Conservation (phyloP, 2,329 filamentous ascomycete genomes). For the Talaromyces sp. region DNA sequence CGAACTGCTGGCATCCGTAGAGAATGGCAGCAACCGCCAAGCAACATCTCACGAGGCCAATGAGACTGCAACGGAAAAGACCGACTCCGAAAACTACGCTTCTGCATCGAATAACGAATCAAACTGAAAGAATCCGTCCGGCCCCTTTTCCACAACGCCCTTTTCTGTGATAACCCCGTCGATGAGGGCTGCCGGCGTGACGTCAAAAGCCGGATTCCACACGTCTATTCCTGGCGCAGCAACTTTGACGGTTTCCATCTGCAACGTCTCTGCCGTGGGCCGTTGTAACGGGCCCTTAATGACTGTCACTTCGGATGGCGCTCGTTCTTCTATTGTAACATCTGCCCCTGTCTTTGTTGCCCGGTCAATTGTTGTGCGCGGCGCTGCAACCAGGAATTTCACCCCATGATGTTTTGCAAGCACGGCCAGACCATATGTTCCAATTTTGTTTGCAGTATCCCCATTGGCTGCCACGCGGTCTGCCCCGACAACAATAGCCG, state of each 20-base stretch:
- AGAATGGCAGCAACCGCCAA: slow-evolving; percentile 5
- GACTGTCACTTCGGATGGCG: slow-evolving; percentile 73
- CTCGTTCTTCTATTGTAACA: slow-evolving; percentile 88
- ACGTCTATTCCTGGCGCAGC: slow-evolving; percentile 72
- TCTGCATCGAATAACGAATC: slow-evolving; percentile 24
- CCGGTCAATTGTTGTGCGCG: slow-evolving; percentile 88
- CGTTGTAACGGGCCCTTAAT: slow-evolving; percentile 71
- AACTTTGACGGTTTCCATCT: slow-evolving; percentile 65
- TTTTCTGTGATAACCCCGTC: slow-evolving; percentile 93
- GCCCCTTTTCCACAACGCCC: slow-evolving; percentile 74
- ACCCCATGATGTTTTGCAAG: slow-evolving; percentile 80
- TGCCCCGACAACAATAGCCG: slow-evolving; percentile 87
- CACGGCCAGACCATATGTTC: slow-evolving; percentile 90
- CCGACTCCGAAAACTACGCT: slow-evolving; percentile 7
- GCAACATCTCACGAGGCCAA: background rate
- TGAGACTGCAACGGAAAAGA: background rate
- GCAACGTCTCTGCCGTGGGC: slow-evolving; percentile 44
- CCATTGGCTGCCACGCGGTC: slow-evolving; percentile 94
- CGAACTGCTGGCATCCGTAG: slow-evolving; percentile 21
- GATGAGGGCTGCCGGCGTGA: slow-evolving; percentile 82
- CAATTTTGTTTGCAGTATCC: slow-evolving; percentile 98
- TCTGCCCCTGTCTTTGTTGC: slow-evolving; percentile 68
- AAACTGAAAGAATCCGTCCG: slow-evolving; percentile 63
- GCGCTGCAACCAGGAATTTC: slow-evolving; percentile 92
- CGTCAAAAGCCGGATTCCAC: slow-evolving; percentile 97